These are phyloP conservation scores for Thuidium tamariscinum DNA, from an alignment of 225 moss, liverwort and hornwort species.

Conservation along the genomic window DNA sequence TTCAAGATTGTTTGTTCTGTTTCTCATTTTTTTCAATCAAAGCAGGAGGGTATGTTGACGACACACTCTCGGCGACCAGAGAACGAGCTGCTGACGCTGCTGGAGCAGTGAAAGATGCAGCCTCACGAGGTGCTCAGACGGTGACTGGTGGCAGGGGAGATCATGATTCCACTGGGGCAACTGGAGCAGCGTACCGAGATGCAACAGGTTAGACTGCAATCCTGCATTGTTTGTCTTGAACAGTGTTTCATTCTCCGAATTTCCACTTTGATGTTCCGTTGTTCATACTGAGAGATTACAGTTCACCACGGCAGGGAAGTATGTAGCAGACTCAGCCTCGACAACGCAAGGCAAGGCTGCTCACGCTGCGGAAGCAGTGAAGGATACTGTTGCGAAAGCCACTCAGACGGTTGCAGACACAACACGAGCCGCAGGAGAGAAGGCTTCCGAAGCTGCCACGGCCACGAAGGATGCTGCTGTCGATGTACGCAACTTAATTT, in stretches of 20 bases:
- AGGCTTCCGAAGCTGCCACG: slow-evolving; percentile 8
- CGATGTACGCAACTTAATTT: background rate
- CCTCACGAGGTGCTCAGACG: slow-evolving; percentile 7
- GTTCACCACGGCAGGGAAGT: background rate
- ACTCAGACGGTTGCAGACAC: slow-evolving; percentile 16
- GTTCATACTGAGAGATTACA: background rate
- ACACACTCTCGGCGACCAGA: background rate
- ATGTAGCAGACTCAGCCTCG: slow-evolving; percentile 12
- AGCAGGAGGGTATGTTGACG: slow-evolving; percentile 12
- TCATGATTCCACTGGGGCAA: background rate
- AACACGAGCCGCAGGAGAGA: slow-evolving; percentile 17
- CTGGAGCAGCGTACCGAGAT: slow-evolving; percentile 30
- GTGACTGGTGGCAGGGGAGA: slow-evolving; percentile 11
- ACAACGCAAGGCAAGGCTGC: background rate
- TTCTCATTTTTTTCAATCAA: background rate
- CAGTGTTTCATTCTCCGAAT: background rate
- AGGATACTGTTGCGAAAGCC: slow-evolving; percentile 9
- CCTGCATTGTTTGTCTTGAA: background rate
- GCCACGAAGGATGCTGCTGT: slow-evolving; percentile 17
- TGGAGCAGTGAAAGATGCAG: slow-evolving; percentile 4
- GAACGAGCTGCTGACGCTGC: background rate
- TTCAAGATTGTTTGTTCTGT: background rate
- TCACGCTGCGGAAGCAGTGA: slow-evolving; percentile 1
- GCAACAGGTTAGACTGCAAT: background rate
- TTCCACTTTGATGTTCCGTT: background rate